Conservation (phyloP, 2,329 filamentous ascomycete species). For the Didymella segeticola region DNA sequence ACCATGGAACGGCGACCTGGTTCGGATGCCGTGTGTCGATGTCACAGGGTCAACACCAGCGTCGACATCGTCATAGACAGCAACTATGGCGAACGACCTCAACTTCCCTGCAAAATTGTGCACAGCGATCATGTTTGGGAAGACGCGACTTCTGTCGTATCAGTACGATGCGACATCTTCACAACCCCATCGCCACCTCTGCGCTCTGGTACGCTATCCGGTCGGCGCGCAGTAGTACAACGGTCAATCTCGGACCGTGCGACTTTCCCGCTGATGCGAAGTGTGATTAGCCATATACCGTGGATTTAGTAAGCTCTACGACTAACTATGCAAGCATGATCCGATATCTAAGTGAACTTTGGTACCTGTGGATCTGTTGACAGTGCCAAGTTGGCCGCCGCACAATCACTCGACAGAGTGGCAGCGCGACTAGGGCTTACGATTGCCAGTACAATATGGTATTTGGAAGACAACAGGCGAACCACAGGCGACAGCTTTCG, state of each 20-base stretch:
- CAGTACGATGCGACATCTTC: constrained; percentile 1
- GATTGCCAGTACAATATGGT: neutral
- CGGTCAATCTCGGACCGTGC: constrained; percentile 19
- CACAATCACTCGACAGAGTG: neutral
- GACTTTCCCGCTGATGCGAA: constrained; percentile 6
- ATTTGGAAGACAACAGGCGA: neutral
- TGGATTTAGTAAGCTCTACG: neutral
- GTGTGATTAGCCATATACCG: neutral
- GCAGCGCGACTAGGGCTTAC: neutral
- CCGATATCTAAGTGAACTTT: constrained; percentile 4
- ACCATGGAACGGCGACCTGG: constrained; percentile 28
- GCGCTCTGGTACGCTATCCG: constrained; percentile 25
- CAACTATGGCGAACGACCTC: neutral
- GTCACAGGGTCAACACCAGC: constrained; percentile 9
- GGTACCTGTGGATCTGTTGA: constrained; percentile 8
- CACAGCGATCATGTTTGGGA: neutral
- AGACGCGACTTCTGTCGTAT: neutral
- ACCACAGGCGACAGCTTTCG: neutral
- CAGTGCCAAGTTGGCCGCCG: neutral
- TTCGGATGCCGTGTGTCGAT: constrained; percentile 27
- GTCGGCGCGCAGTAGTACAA: constrained; percentile 24
- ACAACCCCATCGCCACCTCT: neutral
- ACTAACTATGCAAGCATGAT: constrained; percentile 5
- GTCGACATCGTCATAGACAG: constrained; percentile 4
- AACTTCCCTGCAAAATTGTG: neutral